These are phyloP conservation scores for Pseudozyma hubeiensis DNA, from an alignment of 1,284 basidiomycete genomes.

Conservation along the genomic window DNA sequence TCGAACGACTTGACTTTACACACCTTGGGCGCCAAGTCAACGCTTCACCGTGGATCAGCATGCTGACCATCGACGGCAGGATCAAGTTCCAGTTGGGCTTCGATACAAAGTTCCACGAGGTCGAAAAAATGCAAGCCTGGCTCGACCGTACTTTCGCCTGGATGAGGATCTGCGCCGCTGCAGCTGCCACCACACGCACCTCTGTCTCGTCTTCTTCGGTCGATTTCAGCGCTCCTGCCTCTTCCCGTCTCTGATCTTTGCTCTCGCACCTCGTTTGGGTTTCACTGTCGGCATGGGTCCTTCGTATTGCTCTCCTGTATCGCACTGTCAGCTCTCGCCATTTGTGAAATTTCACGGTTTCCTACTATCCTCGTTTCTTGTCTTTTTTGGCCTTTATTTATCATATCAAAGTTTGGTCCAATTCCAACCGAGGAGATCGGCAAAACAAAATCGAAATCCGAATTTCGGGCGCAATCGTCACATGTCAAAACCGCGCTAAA, in stretches of 20 bases:
- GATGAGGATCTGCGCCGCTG: conserved; percentile 27
- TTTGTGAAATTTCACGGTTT: too few species aligned
- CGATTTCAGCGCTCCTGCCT: conserved; percentile 1
- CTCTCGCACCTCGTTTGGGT: not conserved
- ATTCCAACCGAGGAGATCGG: too few species aligned
- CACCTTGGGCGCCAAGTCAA: conserved; percentile 42
- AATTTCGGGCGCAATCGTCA: too few species aligned
- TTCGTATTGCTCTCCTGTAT: not conserved
- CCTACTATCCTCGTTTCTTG: too few species aligned
- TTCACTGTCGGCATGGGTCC: not conserved
- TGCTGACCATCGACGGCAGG: conserved; percentile 34
- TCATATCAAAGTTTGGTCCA: too few species aligned
- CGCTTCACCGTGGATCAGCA: conserved; percentile 46
- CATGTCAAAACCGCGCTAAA: too few species aligned
- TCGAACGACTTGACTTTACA: conserved; percentile 13
- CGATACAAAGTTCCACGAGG: conserved; percentile 37
- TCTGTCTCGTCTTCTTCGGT: not conserved
- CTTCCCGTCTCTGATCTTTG: conserved; percentile 18
- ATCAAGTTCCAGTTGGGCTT: conserved; percentile 39
- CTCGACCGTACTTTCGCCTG: conserved; percentile 21
- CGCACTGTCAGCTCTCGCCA: not conserved
- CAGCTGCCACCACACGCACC: not conserved
- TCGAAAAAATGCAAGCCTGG: conserved; percentile 21
- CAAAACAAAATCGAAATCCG: too few species aligned
- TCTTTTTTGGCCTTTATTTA: too few species aligned